Evolutionary conservation across 495 filamentous ascomycete species (phyloP).

Genomic region (Xylaria bambusicola): DNA sequence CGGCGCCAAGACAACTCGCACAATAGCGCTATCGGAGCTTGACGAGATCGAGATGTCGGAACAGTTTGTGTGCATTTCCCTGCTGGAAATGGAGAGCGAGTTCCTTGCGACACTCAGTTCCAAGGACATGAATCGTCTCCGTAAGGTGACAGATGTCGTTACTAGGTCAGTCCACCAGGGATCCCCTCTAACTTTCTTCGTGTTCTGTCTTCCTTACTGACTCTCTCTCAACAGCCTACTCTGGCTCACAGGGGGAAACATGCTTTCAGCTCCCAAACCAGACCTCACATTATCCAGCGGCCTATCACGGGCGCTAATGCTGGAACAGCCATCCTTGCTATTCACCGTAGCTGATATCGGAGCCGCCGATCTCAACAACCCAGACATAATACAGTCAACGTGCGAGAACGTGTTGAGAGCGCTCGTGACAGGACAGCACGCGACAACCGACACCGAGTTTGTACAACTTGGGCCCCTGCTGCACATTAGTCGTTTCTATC

Average conservation of each 20-base stretch:
- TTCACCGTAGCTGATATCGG: conserved; percentile 29
- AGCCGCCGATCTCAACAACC: too few relatives aligned
- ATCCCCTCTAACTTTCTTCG: too few relatives aligned
- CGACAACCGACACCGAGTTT: conserved; percentile 33
- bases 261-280: conserved; percentile 24
- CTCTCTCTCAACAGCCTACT: conserved; percentile 30
- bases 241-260: conserved; percentile 37
- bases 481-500: conserved; percentile 30
- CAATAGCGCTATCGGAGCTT: conserved; percentile 1
- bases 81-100: conserved; percentile 29
- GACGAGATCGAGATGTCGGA: conserved; percentile 12
- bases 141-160: conserved; percentile 34
- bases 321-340: conserved; percentile 41
- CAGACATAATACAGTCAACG: too few relatives aligned
- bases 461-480: conserved; percentile 23
- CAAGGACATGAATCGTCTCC: conserved; percentile 31
- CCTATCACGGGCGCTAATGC: conserved; percentile 37
- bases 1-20: background rate
- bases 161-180: too few relatives aligned
- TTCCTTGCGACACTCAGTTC: conserved; percentile 34
- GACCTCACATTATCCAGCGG: conserved; percentile 35
- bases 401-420: too few relatives aligned
- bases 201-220: too few relatives aligned
- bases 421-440: too few relatives aligned
- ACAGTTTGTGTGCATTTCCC: conserved; percentile 20